Evolutionary conservation across 352 stramenopile genomes (phyloP).

Genomic region (Phytophthora hibernalis): DNA sequence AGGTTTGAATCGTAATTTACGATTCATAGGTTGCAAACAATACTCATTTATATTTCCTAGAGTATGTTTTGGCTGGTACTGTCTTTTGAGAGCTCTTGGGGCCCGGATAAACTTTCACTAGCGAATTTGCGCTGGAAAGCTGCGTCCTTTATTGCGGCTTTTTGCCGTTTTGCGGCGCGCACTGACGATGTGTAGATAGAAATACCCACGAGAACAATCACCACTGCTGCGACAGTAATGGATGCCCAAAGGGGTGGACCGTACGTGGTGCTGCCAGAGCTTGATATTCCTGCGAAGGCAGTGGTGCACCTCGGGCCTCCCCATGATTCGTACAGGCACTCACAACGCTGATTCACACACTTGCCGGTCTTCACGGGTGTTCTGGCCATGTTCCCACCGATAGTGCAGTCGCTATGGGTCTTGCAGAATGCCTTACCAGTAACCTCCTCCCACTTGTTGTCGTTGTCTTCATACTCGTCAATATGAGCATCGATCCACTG

Average conservation of each 20-base stretch:
- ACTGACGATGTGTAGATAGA: conserved; percentile 25
- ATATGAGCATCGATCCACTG: conserved; percentile 66
- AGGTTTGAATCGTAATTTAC: too few relatives aligned
- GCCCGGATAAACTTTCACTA: conserved; percentile 9
- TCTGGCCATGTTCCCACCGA: conserved; percentile 35
- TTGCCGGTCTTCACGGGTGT: conserved; percentile 42
- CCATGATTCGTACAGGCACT: conserved; percentile 58
- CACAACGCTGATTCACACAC: conserved; percentile 55
- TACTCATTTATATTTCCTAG: not conserved
- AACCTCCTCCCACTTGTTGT: conserved; percentile 52
- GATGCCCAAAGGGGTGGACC: conserved; percentile 23
- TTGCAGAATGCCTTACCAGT: conserved; percentile 52
- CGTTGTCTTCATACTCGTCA: conserved; percentile 61
- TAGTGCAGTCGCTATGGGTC: conserved; percentile 57
- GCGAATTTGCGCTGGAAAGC: conserved; percentile 12
- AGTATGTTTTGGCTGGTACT: not conserved
- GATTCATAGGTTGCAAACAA: too few relatives aligned
- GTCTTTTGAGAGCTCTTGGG: conserved; percentile 16
- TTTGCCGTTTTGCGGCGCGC: conserved; percentile 17
- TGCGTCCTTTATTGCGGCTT: conserved; percentile 13
- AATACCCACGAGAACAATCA: conserved; percentile 2
- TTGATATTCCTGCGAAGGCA: conserved; percentile 15
- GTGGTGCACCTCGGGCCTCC: conserved; percentile 33
- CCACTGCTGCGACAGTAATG: conserved; percentile 8
- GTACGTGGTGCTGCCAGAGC: conserved; percentile 17